Evolutionary conservation across 306 rosid species (phyloP).

Genomic region (Castanea crenata): DNA sequence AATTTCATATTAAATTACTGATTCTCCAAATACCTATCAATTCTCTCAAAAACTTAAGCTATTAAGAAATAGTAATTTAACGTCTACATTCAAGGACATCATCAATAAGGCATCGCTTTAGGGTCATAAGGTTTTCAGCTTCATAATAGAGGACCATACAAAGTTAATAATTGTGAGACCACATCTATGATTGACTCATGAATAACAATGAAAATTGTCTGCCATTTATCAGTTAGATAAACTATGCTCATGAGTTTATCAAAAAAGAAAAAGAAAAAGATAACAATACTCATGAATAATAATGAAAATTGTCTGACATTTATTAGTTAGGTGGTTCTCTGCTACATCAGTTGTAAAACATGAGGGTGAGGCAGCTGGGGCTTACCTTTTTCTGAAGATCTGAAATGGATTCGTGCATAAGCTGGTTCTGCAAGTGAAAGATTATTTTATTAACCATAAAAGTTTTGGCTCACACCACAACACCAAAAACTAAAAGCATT

Average conservation of each 20-base stretch:
- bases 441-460: background rate
- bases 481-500: background rate
- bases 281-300: background rate
- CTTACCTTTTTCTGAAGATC: slow-evolving; percentile 77
- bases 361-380: background rate
- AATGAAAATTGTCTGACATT: background rate
- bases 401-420: slow-evolving; percentile 78
- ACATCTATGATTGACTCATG: background rate
- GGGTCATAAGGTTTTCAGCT: background rate
- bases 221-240: background rate
- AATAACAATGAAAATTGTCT: background rate
- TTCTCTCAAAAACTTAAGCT: no score
- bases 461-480: background rate
- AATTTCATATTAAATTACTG: no score
- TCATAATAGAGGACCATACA: background rate
- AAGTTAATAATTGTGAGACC: background rate
- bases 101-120: no score
- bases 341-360: background rate
- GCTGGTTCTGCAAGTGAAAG: slow-evolving; percentile 60
- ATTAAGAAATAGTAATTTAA: no score
- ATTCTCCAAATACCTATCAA: no score
- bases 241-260: background rate
- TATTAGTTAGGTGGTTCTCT: background rate
- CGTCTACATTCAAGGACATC: no score
- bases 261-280: no score